These are phyloP conservation scores for Cordyceps farinosa DNA, from an alignment of 2,329 filamentous ascomycete species.

Conservation along the genomic window DNA sequence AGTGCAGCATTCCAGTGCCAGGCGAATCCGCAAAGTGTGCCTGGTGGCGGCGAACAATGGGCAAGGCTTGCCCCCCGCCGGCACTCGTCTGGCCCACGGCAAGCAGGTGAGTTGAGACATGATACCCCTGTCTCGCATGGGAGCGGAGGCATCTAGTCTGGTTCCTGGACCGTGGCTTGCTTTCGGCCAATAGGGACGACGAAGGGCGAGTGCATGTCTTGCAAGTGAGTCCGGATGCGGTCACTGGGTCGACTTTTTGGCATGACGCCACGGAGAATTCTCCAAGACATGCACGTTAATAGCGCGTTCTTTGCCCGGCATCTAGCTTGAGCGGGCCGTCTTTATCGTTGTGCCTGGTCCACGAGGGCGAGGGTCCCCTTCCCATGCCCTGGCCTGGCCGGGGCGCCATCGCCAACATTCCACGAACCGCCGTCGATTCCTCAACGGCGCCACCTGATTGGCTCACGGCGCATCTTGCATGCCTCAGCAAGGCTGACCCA, in stretches of 20 bases:
- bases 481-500: conserved; percentile 9
- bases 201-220: neutral
- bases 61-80: too few species aligned
- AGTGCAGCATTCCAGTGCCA: conserved; percentile 9
- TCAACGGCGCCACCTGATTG: conserved; percentile 10
- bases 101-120: neutral
- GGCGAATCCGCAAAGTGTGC: conserved; percentile 7
- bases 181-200: conserved; percentile 1
- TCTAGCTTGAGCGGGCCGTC: neutral
- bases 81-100: too few species aligned
- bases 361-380: neutral
- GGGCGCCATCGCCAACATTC: conserved; percentile 14
- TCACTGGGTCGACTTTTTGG: neutral
- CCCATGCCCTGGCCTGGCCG: conserved; percentile 6
- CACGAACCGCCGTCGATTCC: conserved; percentile 2
- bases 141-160: conserved; percentile 12
- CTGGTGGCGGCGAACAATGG: conserved; percentile 7
- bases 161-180: neutral
- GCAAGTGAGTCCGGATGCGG: neutral
- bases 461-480: conserved; percentile 12
- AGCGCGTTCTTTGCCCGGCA: neutral
- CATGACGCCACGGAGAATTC: neutral
- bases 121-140: conserved; percentile 5
- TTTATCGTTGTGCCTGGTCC: neutral
- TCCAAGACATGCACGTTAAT: neutral